These are phyloP conservation scores for Phytophthora cryptogea DNA, from an alignment of 352 stramenopile species.

Conservation along the genomic window DNA sequence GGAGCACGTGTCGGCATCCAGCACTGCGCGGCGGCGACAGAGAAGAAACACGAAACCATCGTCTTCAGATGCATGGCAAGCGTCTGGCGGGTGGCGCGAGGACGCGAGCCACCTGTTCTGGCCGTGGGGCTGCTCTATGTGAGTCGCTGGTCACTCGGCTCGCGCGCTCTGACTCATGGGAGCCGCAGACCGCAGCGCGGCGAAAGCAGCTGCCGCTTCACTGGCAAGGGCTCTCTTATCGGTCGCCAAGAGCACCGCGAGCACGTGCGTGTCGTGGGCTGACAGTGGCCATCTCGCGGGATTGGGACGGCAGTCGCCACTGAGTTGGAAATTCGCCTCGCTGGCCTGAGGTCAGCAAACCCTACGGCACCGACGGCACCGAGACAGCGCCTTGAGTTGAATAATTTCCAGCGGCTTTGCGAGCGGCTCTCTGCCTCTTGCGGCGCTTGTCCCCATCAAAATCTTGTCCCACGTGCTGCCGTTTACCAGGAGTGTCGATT, in stretches of 20 bases:
- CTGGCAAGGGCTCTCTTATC: slow-evolving; percentile 33
- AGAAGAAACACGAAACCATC: slow-evolving; percentile 16
- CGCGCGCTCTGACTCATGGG: slow-evolving; percentile 24
- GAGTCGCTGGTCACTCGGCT: slow-evolving; percentile 1
- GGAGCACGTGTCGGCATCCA: slow-evolving; percentile 11
- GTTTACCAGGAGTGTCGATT: slow-evolving; percentile 39
- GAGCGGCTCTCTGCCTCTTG: slow-evolving; percentile 19
- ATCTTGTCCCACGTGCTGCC: slow-evolving; percentile 25
- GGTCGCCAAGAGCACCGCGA: slow-evolving; percentile 22
- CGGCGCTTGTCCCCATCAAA: slow-evolving; percentile 5
- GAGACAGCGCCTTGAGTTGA: background rate
- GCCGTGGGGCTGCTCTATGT: slow-evolving; percentile 37
- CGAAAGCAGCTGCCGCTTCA: slow-evolving; percentile 28
- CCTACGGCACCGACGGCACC: slow-evolving; percentile 21
- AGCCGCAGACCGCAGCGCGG: slow-evolving; percentile 26
- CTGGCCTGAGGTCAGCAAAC: slow-evolving; percentile 34
- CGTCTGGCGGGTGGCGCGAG: slow-evolving; percentile 28
- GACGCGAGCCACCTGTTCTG: slow-evolving; percentile 30
- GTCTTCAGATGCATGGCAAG: slow-evolving; percentile 26
- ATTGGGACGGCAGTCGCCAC: slow-evolving; percentile 23
- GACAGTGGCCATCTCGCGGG: slow-evolving; percentile 21
- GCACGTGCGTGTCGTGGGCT: slow-evolving; percentile 36
- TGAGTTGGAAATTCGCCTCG: slow-evolving; percentile 14
- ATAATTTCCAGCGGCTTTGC: slow-evolving; percentile 1
- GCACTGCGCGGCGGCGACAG: slow-evolving; percentile 18